A percentile compares a stretch with the other conserved stretches of the same genome.
phyloP scores from a whole-genome alignment of 495 filamentous ascomycete genomes.

The Astrocystis sublimbata region DNA sequence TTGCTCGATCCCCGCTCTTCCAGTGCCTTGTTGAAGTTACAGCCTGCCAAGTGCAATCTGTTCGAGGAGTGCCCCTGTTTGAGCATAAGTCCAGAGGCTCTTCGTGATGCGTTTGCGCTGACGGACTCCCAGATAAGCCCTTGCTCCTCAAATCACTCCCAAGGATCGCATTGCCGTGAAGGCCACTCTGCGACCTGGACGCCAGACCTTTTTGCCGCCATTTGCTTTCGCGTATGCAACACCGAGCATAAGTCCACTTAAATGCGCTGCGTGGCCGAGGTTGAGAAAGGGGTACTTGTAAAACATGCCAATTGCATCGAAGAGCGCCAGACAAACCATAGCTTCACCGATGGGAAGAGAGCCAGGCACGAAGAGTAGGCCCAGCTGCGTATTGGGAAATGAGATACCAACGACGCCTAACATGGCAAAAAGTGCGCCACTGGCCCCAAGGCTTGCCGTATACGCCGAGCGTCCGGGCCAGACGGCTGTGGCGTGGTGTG shows the following conservation, averaged over 20 bases:
- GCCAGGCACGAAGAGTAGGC: constrained; percentile 25
- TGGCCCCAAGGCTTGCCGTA: constrained; percentile 15
- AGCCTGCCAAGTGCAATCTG: neutral
- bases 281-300: constrained; percentile 19
- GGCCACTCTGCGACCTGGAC: constrained; percentile 20
- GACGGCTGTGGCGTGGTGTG: constrained; percentile 21
- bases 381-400: constrained; percentile 19
- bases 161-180: constrained; percentile 20
- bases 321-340: constrained; percentile 12
- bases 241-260: constrained; percentile 27
- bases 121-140: too few relatives aligned
- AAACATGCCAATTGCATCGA: constrained; percentile 29
- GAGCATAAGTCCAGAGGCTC: too few relatives aligned
- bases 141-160: constrained; percentile 9
- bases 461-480: constrained; percentile 11
- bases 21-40: too few relatives aligned
- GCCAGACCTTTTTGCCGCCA: constrained; percentile 26
- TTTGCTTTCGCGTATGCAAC: constrained; percentile 25
- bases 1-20: neutral
- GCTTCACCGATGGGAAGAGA: constrained; percentile 8
- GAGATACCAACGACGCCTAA: constrained; percentile 24
- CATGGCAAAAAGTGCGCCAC: constrained; percentile 29
- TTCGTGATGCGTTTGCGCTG: too few relatives aligned
- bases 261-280: constrained; percentile 25
- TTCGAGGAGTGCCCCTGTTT: too few relatives aligned